These are phyloP conservation scores for Gentiana macrophylla DNA, from an alignment of 257 asterid species.

Conservation along the genomic window DNA sequence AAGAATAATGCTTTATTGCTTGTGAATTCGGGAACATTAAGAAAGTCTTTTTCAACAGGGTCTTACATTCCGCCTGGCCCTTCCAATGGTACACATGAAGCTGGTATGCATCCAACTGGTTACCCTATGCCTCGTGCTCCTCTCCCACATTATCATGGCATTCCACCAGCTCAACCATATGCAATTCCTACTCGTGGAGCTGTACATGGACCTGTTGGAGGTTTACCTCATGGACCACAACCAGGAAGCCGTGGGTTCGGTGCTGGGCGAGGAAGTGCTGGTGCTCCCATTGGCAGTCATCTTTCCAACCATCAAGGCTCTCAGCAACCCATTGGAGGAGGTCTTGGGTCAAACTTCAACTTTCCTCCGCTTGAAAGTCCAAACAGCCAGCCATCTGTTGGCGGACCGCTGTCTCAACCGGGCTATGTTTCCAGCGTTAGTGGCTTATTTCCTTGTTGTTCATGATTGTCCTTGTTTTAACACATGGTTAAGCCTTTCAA, in stretches of 20 bases:
- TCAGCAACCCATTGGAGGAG: constrained; percentile 62
- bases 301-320: constrained; percentile 79
- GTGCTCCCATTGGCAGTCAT: constrained; percentile 92
- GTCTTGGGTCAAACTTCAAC: constrained; percentile 56
- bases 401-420: constrained; percentile 89
- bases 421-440: constrained; percentile 86
- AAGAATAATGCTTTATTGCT: neutral
- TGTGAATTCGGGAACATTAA: neutral
- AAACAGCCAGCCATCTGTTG: constrained; percentile 70
- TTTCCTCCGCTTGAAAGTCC: constrained; percentile 80
- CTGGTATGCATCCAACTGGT: constrained; percentile 78
- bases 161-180: constrained; percentile 73
- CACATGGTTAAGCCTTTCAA: neutral
- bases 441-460: constrained; percentile 9
- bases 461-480: neutral
- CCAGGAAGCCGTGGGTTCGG: constrained; percentile 88
- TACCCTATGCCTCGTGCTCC: constrained; percentile 83
- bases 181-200: constrained; percentile 94
- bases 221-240: constrained; percentile 80
- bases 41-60: constrained; percentile 39
- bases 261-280: constrained; percentile 78
- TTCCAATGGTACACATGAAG: constrained; percentile 73
- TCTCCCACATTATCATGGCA: constrained; percentile 72
- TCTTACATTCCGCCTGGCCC: constrained; percentile 73
- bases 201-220: constrained; percentile 91